These are phyloP conservation scores for Puccinia triticina DNA, from an alignment of 1,284 basidiomycete species.

Conservation along the genomic window DNA sequence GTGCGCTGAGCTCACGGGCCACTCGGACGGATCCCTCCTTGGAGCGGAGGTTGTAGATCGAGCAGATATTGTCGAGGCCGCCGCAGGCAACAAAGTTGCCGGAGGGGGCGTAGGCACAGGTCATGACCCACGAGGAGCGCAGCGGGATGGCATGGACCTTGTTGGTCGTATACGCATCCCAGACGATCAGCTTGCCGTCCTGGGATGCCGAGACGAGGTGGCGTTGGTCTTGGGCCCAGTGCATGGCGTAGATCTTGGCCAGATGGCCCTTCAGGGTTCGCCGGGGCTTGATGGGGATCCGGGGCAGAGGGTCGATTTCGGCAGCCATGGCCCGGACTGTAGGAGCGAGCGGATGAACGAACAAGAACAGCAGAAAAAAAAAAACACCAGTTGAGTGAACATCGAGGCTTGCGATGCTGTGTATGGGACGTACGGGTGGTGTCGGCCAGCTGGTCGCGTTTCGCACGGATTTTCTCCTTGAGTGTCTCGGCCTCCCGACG, in stretches of 20 bases:
- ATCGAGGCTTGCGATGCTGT: background rate
- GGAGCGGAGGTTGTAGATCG: constrained; percentile 88
- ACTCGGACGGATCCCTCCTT: constrained; percentile 68
- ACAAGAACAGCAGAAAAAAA: constrained; percentile 25
- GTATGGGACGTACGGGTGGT: constrained; percentile 80
- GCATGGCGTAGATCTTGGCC: constrained; percentile 99
- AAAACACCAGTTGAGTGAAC: constrained; percentile 22
- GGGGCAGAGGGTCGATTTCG: constrained; percentile 89
- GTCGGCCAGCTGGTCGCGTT: constrained; percentile 91
- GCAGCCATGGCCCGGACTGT: constrained; percentile 94
- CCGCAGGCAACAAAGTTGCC: constrained; percentile 97
- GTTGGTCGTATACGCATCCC: constrained; percentile 99
- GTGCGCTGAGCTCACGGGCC: constrained; percentile 84
- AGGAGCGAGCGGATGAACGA: constrained; percentile 57
- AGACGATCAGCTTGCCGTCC: constrained; percentile 98
- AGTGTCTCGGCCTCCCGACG: constrained; percentile 92
- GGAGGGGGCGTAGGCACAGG: constrained; percentile 95
- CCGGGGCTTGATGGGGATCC: constrained; percentile 91
- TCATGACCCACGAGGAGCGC: constrained; percentile 99
- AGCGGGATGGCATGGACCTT: constrained; percentile 99
- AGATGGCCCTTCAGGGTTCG: constrained; percentile 94
- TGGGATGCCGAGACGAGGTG: constrained; percentile 98
- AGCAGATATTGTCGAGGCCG: constrained; percentile 98
- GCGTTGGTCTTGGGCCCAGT: constrained; percentile 94
- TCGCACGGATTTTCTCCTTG: constrained; percentile 95